Base-by-base conservation (phyloP, 2,329 filamentous ascomycete genomes). In the Ceratocystis harringtonii region DNA sequence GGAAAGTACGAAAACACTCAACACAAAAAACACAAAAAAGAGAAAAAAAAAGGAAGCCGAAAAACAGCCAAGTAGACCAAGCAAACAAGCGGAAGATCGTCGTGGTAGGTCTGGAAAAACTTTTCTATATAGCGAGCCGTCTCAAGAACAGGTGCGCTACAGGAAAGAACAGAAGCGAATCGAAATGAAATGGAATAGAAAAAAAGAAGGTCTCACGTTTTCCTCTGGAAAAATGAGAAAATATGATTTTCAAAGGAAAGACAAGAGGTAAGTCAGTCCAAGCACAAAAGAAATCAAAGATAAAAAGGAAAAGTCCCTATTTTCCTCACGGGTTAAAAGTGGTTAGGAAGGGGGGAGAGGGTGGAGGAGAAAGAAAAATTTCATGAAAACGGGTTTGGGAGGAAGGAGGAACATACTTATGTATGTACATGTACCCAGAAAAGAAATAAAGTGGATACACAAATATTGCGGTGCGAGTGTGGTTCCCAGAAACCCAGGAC, bases 211-310 rank as follows among this genome's bases (percentile, higher is more conserved):
- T 75, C 74, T 64, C 63, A 48, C 64, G 66, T 65, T 62, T 77
- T 77, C 75, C 77, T 67, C 78, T 78, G 76, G 74, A 78, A 75
- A 74, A 74, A 77, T 74, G 72, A 78, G 76, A 72, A 74, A 75
- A 74, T 41, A 74, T 48, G 43, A 62, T 63, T 57, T 68, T 66
- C 61, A 65, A 65, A 66, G 62, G 64, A 67, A 69, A 68, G 68
- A 67, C 67, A 68, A 68, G 62, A 72, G n/a, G 52, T 45, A 58
- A 25, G 69, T 65, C 66, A 45, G 58, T 60, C 36, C 55, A 60
- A 62, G 61, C 45, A 61, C 61, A 66, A 66, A 66, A 64, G 48
- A 45, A 62, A 66, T 64, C 64, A 61, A 63, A 66, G 62, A 68
- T 65, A 63, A 65, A 63, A 65, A 28, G 58, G 50, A 66, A 63